Conservation (phyloP, 139 green algal species). For the Chlamydomonas sphaeroides region DNA sequence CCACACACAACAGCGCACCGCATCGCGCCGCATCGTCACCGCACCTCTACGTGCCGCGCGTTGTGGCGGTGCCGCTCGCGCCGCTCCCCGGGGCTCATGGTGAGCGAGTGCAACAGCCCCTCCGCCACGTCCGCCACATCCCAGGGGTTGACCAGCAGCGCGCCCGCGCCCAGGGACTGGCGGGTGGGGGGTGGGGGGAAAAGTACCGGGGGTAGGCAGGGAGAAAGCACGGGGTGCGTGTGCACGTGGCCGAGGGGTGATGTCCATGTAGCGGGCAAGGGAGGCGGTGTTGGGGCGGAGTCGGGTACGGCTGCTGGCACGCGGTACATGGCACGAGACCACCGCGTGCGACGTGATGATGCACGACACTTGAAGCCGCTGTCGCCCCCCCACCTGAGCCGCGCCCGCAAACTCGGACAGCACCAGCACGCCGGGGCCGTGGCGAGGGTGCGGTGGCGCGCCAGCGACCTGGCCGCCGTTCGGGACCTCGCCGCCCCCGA, state of each 20-base stretch:
- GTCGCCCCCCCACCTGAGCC: conserved; percentile 40
- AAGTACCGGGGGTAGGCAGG: too few relatives aligned
- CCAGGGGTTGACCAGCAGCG: conserved; percentile 98
- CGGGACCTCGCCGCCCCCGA: conserved; percentile 26
- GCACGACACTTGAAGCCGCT: too few relatives aligned
- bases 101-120: conserved; percentile 87
- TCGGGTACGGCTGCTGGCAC: too few relatives aligned
- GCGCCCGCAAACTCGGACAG: conserved; percentile 96
- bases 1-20: not conserved
- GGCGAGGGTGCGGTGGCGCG: too few relatives aligned
- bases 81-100: conserved; percentile 88
- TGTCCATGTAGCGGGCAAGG: conserved; percentile 59
- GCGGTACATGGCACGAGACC: too few relatives aligned
- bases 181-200: not conserved
- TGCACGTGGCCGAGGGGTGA: not conserved
- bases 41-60: conserved; percentile 94
- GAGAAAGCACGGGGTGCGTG: not conserved
- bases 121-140: conserved; percentile 93
- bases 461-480: too few relatives aligned
- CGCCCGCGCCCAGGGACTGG: conserved; percentile 74
- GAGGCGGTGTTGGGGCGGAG: too few relatives aligned
- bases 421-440: conserved; percentile 93
- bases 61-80: conserved; percentile 94
- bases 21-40: too few relatives aligned
- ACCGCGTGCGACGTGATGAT: too few relatives aligned